These are phyloP conservation scores for Mytilinidion resinicola DNA, from an alignment of 495 filamentous ascomycete species.

Conservation along the genomic window DNA sequence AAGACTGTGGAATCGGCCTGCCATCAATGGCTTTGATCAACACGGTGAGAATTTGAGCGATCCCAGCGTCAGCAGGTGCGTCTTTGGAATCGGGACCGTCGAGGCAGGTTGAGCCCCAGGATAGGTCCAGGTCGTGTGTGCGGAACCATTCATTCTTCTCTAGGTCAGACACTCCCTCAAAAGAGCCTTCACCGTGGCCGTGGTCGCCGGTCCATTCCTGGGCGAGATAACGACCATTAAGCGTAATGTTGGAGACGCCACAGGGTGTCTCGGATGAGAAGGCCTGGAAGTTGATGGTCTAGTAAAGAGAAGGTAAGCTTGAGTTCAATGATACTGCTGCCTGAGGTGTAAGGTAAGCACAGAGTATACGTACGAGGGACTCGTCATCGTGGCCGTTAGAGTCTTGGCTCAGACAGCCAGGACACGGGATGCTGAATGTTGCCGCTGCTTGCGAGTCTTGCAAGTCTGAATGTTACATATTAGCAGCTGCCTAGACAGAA, in stretches of 20 bases:
- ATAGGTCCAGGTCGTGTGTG: slow-evolving; percentile 25
- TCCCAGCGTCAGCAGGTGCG: slow-evolving; percentile 7
- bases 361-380: slow-evolving; percentile 31
- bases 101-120: slow-evolving; percentile 29
- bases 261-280: slow-evolving; percentile 20
- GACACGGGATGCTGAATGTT: slow-evolving; percentile 30
- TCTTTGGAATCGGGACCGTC: slow-evolving; percentile 7
- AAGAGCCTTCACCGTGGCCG: slow-evolving; percentile 21
- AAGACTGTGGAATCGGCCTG: slow-evolving; percentile 13
- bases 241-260: slow-evolving; percentile 27
- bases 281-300: slow-evolving; percentile 31
- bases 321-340: slow-evolving; percentile 17
- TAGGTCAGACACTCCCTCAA: slow-evolving; percentile 12
- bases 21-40: slow-evolving; percentile 26
- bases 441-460: slow-evolving; percentile 28
- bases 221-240: slow-evolving; percentile 26
- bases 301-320: slow-evolving; percentile 11
- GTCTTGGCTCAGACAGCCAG: slow-evolving; percentile 23
- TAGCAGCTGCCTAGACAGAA: slow-evolving; percentile 22
- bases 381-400: slow-evolving; percentile 30
- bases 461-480: slow-evolving; percentile 8
- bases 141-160: slow-evolving; percentile 19
- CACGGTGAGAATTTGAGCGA: slow-evolving; percentile 25
- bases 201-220: slow-evolving; percentile 27
- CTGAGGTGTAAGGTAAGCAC: slow-evolving; percentile 15